Evolutionary conservation across 176 grass and related monocot genomes (phyloP).

Genomic region (Oryza meyeriana): DNA sequence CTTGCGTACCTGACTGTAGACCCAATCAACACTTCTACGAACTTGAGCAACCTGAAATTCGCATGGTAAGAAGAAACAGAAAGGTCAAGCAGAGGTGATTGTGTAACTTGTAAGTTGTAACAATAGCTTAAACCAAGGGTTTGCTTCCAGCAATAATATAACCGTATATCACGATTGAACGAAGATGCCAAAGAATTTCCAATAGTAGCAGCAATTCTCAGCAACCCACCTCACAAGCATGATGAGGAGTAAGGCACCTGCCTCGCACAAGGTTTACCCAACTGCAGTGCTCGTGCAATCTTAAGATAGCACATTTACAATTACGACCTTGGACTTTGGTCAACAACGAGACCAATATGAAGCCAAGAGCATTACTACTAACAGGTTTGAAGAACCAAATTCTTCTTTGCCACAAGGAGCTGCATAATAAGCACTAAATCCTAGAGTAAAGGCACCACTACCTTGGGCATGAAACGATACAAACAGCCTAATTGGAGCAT

Average conservation of each 20-base stretch:
- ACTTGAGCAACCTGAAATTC: slow-evolving; percentile 62
- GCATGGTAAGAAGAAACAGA: neutral
- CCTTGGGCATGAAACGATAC: neutral
- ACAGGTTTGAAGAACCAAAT: neutral
- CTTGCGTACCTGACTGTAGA: slow-evolving; percentile 72
- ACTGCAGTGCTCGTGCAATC: neutral
- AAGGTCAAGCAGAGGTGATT: slow-evolving; percentile 21
- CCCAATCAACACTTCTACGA: slow-evolving; percentile 72
- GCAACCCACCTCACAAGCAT: neutral
- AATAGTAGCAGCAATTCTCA: neutral
- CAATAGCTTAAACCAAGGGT: neutral
- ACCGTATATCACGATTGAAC: neutral
- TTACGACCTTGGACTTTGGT: neutral
- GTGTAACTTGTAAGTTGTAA: neutral
- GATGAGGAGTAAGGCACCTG: neutral
- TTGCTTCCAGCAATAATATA: neutral
- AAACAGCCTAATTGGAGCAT: neutral
- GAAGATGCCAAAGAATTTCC: neutral
- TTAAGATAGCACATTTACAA: neutral
- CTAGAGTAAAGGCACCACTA: neutral
- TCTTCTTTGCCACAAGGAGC: neutral
- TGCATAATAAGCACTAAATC: neutral
- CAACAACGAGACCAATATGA: neutral
- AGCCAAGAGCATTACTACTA: neutral
- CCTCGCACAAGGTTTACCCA: neutral